Evolutionary conservation across 2,329 filamentous ascomycete genomes (phyloP), one percentile per base, ranked within the genome.

Genomic region (Calonectria fujianensis): DNA sequence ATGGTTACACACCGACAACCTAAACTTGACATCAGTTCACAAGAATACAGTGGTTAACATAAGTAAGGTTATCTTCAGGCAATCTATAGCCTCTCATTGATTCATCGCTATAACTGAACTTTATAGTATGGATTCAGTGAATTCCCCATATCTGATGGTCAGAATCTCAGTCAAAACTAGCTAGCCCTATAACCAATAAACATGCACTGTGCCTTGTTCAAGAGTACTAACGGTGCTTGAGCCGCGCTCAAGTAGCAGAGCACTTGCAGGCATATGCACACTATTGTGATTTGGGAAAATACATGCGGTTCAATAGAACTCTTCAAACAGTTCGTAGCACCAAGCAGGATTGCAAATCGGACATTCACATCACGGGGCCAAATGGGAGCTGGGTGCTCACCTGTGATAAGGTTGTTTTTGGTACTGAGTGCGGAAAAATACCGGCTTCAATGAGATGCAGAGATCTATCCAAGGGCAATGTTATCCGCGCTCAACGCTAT

Each of bases 341-440:
- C 32, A 59, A 59, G 1, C 20, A 37, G 1, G 10, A 37, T 59
- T 32, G 37, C 13, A 59, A 59, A 18, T 59, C 32, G 54, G 54
- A 59, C 13, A 24, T 59, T 37, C 32, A 59, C 54, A 11, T 59
- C 3, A 10, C 0, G 14, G 54, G 31, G 4, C 54, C 31, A 0
- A 37, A 39, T 35, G 54, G 54, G 6, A 59, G 10, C 20, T 32
- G 37, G n/a, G 35, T 35, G 10, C 54, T 14, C 10, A 37, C 54
- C 32, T 59, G 39, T 37, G 54, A 59, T 32, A 59, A 59, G 32
- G 54, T 59, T 14, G 54, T 59, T 2, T 59, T 59, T 59, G 54
- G 54, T 2, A 59, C 54, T 59, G 54, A 32, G 4, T n/a, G 54
- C 32, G 54, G 37, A 59, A 37, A 32, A 3, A 27, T 24, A 8